These are phyloP conservation scores for Triangularia verruculosa DNA, from an alignment of 2,329 filamentous ascomycete species.

Conservation along the genomic window DNA sequence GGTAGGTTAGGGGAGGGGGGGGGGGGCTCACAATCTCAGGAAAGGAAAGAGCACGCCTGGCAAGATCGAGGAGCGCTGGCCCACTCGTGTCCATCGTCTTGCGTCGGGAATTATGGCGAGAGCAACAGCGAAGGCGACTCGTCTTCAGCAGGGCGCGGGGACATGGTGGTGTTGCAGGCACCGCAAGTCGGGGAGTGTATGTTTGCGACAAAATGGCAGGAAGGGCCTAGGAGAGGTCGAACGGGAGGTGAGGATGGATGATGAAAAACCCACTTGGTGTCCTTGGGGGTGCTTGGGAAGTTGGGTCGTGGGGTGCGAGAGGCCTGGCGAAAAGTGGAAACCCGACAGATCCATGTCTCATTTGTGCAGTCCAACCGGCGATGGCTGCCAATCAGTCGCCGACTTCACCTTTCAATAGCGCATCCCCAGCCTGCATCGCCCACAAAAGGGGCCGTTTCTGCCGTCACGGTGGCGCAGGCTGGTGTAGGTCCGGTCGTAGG, in stretches of 20 bases:
- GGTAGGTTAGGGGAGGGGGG: neutral
- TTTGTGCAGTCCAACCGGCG: neutral
- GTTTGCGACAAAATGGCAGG: neutral
- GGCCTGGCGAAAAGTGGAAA: neutral
- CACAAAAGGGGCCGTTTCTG: neutral
- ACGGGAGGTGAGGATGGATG: neutral
- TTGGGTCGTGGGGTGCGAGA: neutral
- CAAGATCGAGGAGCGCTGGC: neutral
- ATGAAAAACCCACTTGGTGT: neutral
- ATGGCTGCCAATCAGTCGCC: neutral
- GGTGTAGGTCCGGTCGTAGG: too few relatives aligned
- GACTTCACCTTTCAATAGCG: neutral
- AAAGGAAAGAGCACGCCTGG: neutral
- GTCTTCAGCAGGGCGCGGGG: neutral
- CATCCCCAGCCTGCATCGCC: neutral
- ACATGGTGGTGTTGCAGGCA: neutral
- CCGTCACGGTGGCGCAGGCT: too few relatives aligned
- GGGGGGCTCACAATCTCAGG: neutral
- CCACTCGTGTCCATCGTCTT: conserved; percentile 2
- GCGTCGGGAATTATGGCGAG: neutral
- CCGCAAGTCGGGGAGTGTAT: neutral
- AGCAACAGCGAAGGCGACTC: neutral
- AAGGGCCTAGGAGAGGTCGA: neutral
- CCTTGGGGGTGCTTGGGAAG: too few relatives aligned
- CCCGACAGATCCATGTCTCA: neutral